These are phyloP conservation scores for Cyberlindnera meyerae DNA, from an alignment of 805 yeast species.

Conservation along the genomic window DNA sequence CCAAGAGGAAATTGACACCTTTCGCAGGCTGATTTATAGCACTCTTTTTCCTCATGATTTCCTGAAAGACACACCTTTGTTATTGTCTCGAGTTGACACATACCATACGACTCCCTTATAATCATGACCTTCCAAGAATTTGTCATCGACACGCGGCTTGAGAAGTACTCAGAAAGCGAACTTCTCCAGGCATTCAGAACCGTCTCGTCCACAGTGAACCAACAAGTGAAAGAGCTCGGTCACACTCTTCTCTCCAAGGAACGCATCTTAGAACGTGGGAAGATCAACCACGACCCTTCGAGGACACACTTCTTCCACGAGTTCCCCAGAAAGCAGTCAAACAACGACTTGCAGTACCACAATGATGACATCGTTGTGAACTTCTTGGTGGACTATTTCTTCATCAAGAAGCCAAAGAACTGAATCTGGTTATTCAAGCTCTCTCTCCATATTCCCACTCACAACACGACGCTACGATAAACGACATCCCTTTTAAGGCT, in stretches of 20 bases:
- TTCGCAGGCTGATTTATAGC: too few relatives aligned
- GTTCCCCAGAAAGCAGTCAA: conserved; percentile 26
- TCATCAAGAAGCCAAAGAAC: conserved; percentile 13
- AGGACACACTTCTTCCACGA: conserved; percentile 23
- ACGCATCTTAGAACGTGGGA: conserved; percentile 11
- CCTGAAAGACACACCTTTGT: too few relatives aligned
- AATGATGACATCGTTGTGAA: conserved; percentile 25
- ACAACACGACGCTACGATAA: conserved; percentile 4
- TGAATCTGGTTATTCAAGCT: too few relatives aligned
- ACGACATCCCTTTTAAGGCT: not conserved
- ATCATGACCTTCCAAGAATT: conserved; percentile 20
- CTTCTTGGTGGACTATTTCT: conserved; percentile 25
- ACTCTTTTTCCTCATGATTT: too few relatives aligned
- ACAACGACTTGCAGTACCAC: conserved; percentile 26
- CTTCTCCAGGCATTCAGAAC: conserved; percentile 7
- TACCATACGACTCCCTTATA: not conserved
- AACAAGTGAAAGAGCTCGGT: conserved; percentile 2
- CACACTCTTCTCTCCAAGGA: conserved; percentile 10
- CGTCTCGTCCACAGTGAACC: conserved; percentile 1
- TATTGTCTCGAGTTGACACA: not conserved
- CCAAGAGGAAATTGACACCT: too few relatives aligned
- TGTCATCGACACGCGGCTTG: conserved; percentile 18
- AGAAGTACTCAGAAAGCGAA: conserved; percentile 10
- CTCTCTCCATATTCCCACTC: not conserved
- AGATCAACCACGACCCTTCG: conserved; percentile 16